Base-by-base conservation (phyloP, 495 filamentous ascomycete species). In the Pyronema domesticum region DNA sequence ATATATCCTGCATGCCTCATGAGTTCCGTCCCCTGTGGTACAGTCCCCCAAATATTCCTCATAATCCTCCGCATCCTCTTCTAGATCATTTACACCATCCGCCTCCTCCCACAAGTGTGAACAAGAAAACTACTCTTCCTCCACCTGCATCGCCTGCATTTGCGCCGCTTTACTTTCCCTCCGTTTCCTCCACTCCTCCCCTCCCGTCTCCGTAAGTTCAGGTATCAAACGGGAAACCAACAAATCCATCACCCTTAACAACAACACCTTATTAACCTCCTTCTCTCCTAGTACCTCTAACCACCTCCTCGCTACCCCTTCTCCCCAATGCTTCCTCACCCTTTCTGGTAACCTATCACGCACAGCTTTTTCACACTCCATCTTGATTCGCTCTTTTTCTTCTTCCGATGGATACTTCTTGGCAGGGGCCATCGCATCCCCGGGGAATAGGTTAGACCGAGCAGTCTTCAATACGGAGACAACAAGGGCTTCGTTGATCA, bases 251-350 rank as follows among this genome's bases (percentile, higher is more conserved):
- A 87, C 72, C 18, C 74, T 71, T 59, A 89, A 93, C 43, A 89
- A 67, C 8, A 98, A 68, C 67, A 96, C 88, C 68, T 84, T 89
- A 70, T 95, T 96, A 65, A 84, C 78, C 68, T 94, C 95, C 9
- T 74, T 74, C 66, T 94, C 85, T 2, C 74, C 74, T 62, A 94
- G 83, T 13, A 85, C 69, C 59, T 86, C 81, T 15, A 95, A 73
- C 19, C 83, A 70, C 54, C 62, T 66, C 47, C 71, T 65, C 46
- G 74, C 78, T 37, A 81, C 71, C 42, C 58, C 58, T 17, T 71
- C 73, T 58, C 80, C 78, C 64, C 76, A 80, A 42, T 74, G 33
- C 6, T 46, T 59, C 46, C 64, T 58, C 1, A 79, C 65, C 57
- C 55, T 54, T 34, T 59, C 61, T 55, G 80, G 79, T 37, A 82